phyloP scores from a whole-genome alignment of 768 basidiomycete genomes.

The Lenzites betulinus region DNA sequence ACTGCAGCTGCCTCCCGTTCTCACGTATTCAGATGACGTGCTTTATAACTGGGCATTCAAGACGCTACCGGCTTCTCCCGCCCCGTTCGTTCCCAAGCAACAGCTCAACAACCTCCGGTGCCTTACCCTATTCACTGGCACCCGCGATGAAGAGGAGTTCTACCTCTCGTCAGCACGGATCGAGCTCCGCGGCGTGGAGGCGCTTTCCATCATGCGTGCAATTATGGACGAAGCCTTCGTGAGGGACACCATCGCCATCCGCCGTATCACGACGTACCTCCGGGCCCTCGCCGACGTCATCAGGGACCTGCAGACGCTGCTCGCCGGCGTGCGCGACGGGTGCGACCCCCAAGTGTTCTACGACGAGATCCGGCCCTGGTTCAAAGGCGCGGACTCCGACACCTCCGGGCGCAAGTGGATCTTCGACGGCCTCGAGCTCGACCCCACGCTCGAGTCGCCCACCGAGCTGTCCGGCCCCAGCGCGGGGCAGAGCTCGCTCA shows the following conservation, averaged over 20 bases:
- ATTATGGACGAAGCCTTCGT: conserved; percentile 91
- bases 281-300: conserved; percentile 63
- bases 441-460: conserved; percentile 33
- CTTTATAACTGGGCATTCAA: conserved; percentile 77
- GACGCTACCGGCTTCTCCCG: conserved; percentile 15
- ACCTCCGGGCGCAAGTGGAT: conserved; percentile 34
- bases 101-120: conserved; percentile 61
- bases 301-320: conserved; percentile 57
- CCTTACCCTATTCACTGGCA: conserved; percentile 74
- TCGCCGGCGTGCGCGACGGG: conserved; percentile 64
- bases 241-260: conserved; percentile 49
- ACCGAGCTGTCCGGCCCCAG: conserved; percentile 55
- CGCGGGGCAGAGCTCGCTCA: conserved; percentile 63
- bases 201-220: conserved; percentile 80
- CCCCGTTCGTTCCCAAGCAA: conserved; percentile 35
- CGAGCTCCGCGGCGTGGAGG: conserved; percentile 83
- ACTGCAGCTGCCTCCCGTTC: conserved; percentile 81
- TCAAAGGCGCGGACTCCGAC: conserved; percentile 53
- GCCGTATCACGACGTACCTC: conserved; percentile 62
- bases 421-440: conserved; percentile 48
- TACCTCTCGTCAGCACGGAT: conserved; percentile 85
- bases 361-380: conserved; percentile 62
- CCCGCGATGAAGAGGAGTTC: conserved; percentile 82
- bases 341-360: conserved; percentile 73
- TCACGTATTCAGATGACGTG: conserved; percentile 91